A percentile compares a stretch with the other conserved stretches of the same genome.
phyloP scores from a whole-genome alignment of 2,329 filamentous ascomycete genomes.

The Ceratocystis colombiana region DNA sequence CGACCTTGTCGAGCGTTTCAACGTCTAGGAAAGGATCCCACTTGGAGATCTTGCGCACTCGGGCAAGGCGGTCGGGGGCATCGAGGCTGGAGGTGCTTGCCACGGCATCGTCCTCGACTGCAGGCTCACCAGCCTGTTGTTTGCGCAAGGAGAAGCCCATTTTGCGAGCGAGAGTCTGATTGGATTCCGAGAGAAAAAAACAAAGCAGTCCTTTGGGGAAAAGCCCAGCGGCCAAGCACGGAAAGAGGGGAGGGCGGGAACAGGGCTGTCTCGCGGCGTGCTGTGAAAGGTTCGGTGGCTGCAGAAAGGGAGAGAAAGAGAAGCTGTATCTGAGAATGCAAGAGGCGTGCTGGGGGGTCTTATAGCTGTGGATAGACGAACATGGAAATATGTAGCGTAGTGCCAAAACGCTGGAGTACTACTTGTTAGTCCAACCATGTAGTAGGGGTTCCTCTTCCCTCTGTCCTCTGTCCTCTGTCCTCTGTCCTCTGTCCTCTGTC shows the following conservation, averaged over 20 bases:
- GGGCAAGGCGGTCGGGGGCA: conserved; percentile 18
- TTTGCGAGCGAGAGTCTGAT: background rate
- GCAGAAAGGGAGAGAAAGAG: background rate
- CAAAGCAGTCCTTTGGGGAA: conserved; percentile 16
- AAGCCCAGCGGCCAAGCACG: background rate
- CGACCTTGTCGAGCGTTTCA: conserved; percentile 43
- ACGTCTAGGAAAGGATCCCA: conserved; percentile 49
- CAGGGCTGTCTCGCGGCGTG: background rate
- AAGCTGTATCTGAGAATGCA: background rate
- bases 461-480: too few species aligned
- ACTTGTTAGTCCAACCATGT: conserved; percentile 1
- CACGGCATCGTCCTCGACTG: conserved; percentile 5
- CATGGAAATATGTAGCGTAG: conserved; percentile 4
- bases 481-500: too few species aligned
- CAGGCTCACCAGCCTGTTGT: conserved; percentile 21
- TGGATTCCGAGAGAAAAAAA: conserved; percentile 20
- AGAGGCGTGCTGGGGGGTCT: background rate
- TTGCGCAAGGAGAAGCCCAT: conserved; percentile 25
- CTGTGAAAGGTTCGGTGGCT: conserved; percentile 15
- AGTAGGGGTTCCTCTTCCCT: background rate
- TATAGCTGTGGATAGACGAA: background rate
- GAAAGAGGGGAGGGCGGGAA: conserved; percentile 12
- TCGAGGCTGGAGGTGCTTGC: conserved; percentile 19
- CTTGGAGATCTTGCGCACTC: conserved; percentile 33
- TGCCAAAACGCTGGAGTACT: background rate